Evolutionary conservation across 1,284 basidiomycete species (phyloP), one percentile per base, ranked within the genome.

Genomic region (Pulveroboletus sp.): DNA sequence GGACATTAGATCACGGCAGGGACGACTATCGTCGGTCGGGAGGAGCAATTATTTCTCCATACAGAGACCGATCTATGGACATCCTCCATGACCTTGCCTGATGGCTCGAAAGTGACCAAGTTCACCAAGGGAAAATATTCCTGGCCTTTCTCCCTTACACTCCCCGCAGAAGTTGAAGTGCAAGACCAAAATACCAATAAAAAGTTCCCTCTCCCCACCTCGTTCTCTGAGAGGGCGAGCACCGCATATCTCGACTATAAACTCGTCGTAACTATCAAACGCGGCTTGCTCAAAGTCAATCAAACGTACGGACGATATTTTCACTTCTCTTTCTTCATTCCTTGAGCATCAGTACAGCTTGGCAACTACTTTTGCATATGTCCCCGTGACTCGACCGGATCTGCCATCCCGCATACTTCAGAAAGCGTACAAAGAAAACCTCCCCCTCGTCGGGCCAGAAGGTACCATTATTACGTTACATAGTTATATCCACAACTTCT

Each of bases 171-270:
- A 24, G 76, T 80, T 15, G 61, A 62, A 28, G 62, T 77, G 22
- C 62, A 69, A 24, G 70, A 74, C 29, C 48, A 58, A 22, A 73
- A 66, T 40, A 64, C 60, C 18, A 71, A 62, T 62, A 68, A 59
- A 17, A 68, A 53, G 10, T 79, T 76, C 49, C 68, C 62, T 17
- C 72, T 81, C 7, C 81, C 81, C 5, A 77, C 80, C n/a, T 77
- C 72, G 43, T 80, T 82, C 57, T 74, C 76, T 0, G 80, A 83
- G 62, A 66, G 74, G 28, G 75, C 75, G 4, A 76, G 76, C 48
- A 73, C 76, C 6, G 77, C 74, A 10, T 78, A 78, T 49, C 75
- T 85, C 33, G 78, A 83, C 47, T 84, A 84, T 64, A 75, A 73
- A 52, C 60, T 84, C 14, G 62, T 76, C 4, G 77, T 81, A 17